Evolutionary conservation across 345 rosid genomes (phyloP).

Genomic region (Eucalyptus sp.): DNA sequence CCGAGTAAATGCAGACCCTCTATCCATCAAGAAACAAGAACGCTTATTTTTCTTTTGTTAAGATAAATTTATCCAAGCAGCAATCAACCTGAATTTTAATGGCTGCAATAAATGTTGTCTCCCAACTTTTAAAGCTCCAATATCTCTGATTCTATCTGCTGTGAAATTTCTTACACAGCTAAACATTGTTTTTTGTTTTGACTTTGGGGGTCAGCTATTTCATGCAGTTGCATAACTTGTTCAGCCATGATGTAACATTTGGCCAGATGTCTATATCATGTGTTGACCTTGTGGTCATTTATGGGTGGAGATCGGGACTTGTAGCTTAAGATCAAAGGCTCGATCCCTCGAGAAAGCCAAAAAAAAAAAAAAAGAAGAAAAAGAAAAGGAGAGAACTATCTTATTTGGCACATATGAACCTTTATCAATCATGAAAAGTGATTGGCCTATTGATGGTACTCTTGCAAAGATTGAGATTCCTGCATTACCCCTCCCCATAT

Average conservation of each 20-base stretch:
- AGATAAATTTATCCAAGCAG: background rate
- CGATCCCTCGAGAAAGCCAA: background rate
- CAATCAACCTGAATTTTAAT: background rate
- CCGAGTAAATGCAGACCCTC: background rate
- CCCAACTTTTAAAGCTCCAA: background rate
- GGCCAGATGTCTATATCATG: background rate
- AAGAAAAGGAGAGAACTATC: background rate
- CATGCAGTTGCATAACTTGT: background rate
- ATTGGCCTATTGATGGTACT: background rate
- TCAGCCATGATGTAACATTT: background rate
- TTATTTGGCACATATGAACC: background rate
- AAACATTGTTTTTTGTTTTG: background rate
- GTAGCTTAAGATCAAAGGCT: background rate
- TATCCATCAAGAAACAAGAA: background rate
- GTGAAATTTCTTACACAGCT: background rate
- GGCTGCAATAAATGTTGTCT: background rate
- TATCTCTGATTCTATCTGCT: background rate
- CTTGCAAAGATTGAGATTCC: background rate
- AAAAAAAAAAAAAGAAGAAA: background rate
- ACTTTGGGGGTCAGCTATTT: background rate
- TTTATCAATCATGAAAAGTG: background rate
- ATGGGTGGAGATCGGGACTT: background rate
- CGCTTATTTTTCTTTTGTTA: background rate
- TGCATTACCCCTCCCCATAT: background rate
- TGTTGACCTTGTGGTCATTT: background rate